A percentile compares a stretch with the other conserved stretches of the same genome.
These are phyloP conservation scores for Ilyonectria robusta DNA, from an alignment of 2,329 filamentous ascomycete species.

Conservation along the genomic window DNA sequence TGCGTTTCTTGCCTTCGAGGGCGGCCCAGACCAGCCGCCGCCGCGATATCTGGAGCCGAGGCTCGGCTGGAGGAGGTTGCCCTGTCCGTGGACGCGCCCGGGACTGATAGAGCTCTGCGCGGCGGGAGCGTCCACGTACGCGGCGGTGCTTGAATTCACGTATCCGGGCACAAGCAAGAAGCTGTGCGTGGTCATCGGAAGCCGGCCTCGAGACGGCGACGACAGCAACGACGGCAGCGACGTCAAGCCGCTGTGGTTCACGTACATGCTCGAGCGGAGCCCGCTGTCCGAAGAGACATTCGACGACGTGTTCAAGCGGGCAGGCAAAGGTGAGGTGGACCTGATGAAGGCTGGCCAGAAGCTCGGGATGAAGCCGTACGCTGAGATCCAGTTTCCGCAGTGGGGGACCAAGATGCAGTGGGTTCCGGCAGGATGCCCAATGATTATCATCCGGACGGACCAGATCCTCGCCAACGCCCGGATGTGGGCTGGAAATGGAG, in stretches of 20 bases:
- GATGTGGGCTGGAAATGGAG: neutral
- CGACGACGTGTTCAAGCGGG: conserved; percentile 14
- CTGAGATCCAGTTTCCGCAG: conserved; percentile 17
- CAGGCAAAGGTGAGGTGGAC: neutral
- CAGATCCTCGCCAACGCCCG: conserved; percentile 14
- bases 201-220: neutral
- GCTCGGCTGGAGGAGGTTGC: conserved; percentile 24
- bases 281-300: conserved; percentile 14
- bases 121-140: conserved; percentile 1
- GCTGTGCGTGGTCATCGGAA: conserved; percentile 19
- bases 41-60: conserved; percentile 19
- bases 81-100: conserved; percentile 25
- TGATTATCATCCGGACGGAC: conserved; percentile 21
- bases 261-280: conserved; percentile 6
- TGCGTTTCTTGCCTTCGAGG: conserved; percentile 19
- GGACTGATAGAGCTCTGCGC: conserved; percentile 22
- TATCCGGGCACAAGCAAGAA: conserved; percentile 15
- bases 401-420: conserved; percentile 21
- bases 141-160: conserved; percentile 16
- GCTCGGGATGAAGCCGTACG: conserved; percentile 7
- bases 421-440: conserved; percentile 21
- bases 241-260: conserved; percentile 13
- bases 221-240: conserved; percentile 2
- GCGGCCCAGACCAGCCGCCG: conserved; percentile 9
- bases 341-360: neutral